Evolutionary conservation across 495 filamentous ascomycete species (phyloP).

Genomic region (Collariella sp.): DNA sequence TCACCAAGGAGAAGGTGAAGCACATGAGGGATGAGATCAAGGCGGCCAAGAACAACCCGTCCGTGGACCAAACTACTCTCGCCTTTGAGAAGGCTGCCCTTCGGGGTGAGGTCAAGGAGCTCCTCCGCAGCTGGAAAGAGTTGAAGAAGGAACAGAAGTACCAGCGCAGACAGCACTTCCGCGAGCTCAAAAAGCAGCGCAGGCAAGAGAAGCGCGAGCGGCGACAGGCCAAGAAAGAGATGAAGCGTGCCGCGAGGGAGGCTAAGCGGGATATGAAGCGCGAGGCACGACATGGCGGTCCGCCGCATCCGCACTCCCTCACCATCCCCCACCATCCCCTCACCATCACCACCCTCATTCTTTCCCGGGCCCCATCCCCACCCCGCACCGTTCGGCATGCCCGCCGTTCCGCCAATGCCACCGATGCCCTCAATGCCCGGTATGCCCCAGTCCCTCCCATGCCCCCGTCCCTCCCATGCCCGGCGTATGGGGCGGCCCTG

Average conservation of each 20-base stretch:
- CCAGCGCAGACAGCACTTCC: conserved; percentile 16
- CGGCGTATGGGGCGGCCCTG: not conserved
- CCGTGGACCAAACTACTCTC: conserved; percentile 10
- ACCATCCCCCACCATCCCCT: not conserved
- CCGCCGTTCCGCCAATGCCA: not conserved
- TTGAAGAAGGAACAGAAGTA: conserved; percentile 36
- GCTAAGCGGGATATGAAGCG: conserved; percentile 21
- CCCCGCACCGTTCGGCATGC: not conserved
- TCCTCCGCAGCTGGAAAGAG: conserved; percentile 34
- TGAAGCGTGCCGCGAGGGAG: conserved; percentile 11
- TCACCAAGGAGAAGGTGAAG: conserved; percentile 36
- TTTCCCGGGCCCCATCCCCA: too few species aligned
- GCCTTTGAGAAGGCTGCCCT: conserved; percentile 23
- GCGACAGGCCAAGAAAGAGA: conserved; percentile 18
- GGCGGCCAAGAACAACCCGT: conserved; percentile 22
- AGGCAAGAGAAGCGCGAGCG: conserved; percentile 28
- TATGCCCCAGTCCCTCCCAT: too few species aligned
- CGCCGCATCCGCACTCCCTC: not conserved
- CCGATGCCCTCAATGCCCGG: not conserved
- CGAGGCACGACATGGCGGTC: conserved; percentile 11
- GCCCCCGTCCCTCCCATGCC: not conserved
- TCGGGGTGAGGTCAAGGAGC: conserved; percentile 31
- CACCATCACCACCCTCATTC: not conserved
- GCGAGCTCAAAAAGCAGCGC: conserved; percentile 20
- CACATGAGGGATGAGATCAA: conserved; percentile 32